Evolutionary conservation across 2,329 filamentous ascomycete species (phyloP).

Genomic region (Cryphonectria naterciae): DNA sequence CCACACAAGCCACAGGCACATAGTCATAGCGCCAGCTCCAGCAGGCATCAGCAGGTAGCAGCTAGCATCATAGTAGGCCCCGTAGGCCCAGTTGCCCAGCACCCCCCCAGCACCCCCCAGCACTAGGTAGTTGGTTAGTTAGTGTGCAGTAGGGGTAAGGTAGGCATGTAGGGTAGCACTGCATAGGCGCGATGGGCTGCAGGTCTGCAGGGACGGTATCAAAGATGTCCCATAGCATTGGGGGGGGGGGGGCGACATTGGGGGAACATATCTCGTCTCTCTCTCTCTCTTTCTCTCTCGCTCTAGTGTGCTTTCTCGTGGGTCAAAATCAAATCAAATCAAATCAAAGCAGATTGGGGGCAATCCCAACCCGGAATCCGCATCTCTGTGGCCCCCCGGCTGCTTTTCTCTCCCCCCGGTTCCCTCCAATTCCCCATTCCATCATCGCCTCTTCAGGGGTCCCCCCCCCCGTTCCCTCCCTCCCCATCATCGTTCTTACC

Average conservation of each 20-base stretch:
- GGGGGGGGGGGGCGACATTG: too few relatives aligned
- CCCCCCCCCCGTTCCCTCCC: too few relatives aligned
- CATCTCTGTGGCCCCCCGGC: neutral
- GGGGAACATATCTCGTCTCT: neutral
- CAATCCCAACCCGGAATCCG: neutral
- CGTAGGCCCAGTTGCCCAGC: neutral
- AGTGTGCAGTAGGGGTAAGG: neutral
- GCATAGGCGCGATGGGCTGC: conserved; percentile 3
- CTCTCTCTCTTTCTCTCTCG: neutral
- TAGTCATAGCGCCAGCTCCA: neutral
- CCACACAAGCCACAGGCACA: conserved; percentile 2
- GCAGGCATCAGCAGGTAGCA: neutral
- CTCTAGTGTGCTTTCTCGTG: neutral
- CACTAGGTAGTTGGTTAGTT: neutral
- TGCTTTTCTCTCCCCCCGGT: too few relatives aligned
- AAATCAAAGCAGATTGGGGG: conserved; percentile 4
- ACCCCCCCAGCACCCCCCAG: too few relatives aligned
- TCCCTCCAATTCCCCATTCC: neutral
- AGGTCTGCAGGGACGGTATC: conserved; percentile 1
- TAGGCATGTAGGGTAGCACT: neutral
- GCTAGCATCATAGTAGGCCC: too few relatives aligned
- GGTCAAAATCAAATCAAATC: neutral
- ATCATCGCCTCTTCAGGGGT: neutral
- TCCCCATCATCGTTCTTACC: neutral
- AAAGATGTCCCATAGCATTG: neutral